Evolutionary conservation across 139 green algal species (phyloP).

Genomic region (Nannochloris sp.): DNA sequence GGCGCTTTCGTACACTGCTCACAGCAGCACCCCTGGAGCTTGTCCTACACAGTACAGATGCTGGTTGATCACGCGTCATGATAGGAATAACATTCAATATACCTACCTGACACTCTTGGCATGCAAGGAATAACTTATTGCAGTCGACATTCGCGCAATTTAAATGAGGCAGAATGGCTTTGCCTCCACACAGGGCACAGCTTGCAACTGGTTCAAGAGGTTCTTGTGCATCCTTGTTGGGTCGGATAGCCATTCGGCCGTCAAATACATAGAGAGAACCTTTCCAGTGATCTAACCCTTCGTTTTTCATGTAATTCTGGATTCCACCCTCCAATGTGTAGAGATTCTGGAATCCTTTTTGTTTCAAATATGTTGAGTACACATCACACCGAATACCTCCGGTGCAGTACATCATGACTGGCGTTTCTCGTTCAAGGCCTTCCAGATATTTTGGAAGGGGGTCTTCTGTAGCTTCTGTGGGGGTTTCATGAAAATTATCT

Average conservation of each 20-base stretch:
- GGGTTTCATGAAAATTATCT: conserved; percentile 86
- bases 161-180: conserved; percentile 68
- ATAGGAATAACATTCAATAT: no score
- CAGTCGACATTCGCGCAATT: conserved; percentile 87
- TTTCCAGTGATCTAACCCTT: conserved; percentile 65
- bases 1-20: conserved; percentile 57
- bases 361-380: conserved; percentile 82
- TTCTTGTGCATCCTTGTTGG: conserved; percentile 9
- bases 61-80: no score
- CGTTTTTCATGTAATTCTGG: conserved; percentile 59
- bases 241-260: conserved; percentile 72
- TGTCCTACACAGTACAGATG: background rate
- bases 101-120: conserved; percentile 39
- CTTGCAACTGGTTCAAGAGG: conserved; percentile 46
- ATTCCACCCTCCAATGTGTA: conserved; percentile 92
- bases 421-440: conserved; percentile 43
- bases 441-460: conserved; percentile 47
- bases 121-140: conserved; percentile 86
- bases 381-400: conserved; percentile 98
- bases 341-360: conserved; percentile 81
- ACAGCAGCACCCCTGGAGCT: conserved; percentile 68
- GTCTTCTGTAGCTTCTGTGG: conserved; percentile 32
- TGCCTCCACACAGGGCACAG: conserved; percentile 61
- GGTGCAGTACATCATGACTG: conserved; percentile 99
- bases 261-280: conserved; percentile 97